phyloP scores from a whole-genome alignment of 1,284 basidiomycete genomes.

The Boletus semigastroideus region DNA sequence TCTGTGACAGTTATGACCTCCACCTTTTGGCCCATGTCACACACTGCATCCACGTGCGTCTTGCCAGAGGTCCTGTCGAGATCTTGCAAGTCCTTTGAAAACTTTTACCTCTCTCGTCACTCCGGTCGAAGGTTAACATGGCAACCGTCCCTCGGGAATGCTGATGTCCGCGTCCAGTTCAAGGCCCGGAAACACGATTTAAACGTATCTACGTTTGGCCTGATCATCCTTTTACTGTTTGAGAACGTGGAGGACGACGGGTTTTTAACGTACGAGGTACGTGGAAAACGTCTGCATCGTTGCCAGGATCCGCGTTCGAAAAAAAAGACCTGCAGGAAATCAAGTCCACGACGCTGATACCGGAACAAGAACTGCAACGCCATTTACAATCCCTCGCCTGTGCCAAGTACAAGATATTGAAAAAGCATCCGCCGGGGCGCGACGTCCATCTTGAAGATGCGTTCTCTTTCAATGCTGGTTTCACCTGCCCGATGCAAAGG shows the following conservation, averaged over 20 bases:
- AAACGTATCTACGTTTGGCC: slow-evolving; percentile 89
- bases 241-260: slow-evolving; percentile 71
- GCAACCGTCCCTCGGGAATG: slow-evolving; percentile 92
- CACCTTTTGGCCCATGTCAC: slow-evolving; percentile 88
- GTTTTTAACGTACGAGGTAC: slow-evolving; percentile 70
- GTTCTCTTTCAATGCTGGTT: slow-evolving; percentile 89
- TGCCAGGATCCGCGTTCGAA: background rate
- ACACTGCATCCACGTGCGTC: slow-evolving; percentile 60
- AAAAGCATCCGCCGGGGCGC: slow-evolving; percentile 87
- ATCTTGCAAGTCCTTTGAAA: slow-evolving; percentile 78
- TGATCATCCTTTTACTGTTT: slow-evolving; percentile 89
- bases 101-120: slow-evolving; percentile 89
- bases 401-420: slow-evolving; percentile 93
- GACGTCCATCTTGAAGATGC: slow-evolving; percentile 77
- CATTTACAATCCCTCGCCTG: slow-evolving; percentile 96
- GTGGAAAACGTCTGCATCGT: slow-evolving; percentile 16
- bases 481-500: slow-evolving; percentile 79
- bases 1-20: slow-evolving; percentile 90
- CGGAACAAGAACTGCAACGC: slow-evolving; percentile 80
- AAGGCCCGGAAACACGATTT: slow-evolving; percentile 83
- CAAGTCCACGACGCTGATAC: slow-evolving; percentile 69
- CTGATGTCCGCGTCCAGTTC: slow-evolving; percentile 87
- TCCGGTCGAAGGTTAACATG: slow-evolving; percentile 90
- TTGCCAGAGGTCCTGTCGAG: slow-evolving; percentile 67
- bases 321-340: slow-evolving; percentile 55